phyloP scores from a whole-genome alignment of 768 basidiomycete species.

The Mrakia blollopis region DNA sequence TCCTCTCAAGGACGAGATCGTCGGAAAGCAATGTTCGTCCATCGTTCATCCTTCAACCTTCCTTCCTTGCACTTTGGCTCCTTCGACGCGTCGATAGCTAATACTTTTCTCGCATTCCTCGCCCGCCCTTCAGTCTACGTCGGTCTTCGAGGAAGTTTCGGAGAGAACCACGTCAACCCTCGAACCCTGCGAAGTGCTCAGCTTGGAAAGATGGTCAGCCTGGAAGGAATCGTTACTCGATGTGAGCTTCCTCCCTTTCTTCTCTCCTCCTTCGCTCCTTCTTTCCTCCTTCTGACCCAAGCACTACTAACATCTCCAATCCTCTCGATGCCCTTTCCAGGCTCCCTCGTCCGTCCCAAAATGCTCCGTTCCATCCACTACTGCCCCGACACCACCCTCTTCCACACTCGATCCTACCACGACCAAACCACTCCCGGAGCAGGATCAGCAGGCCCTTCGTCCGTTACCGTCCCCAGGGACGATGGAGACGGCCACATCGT shows the following conservation, averaged over 20 bases:
- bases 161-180: constrained; percentile 95
- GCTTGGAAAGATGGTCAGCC: constrained; percentile 90
- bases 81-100: not conserved
- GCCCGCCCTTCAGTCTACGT: constrained; percentile 54
- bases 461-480: constrained; percentile 69
- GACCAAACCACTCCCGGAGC: constrained; percentile 71
- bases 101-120: not conserved
- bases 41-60: not conserved
- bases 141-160: constrained; percentile 92
- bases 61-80: not conserved
- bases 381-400: constrained; percentile 76
- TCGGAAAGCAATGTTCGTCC: constrained; percentile 59
- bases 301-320: not conserved
- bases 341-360: constrained; percentile 92
- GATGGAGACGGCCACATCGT: constrained; percentile 84
- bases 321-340: constrained; percentile 36
- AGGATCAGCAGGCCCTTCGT: constrained; percentile 55
- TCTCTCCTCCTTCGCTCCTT: not conserved
- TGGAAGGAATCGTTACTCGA: constrained; percentile 96
- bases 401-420: constrained; percentile 84
- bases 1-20: constrained; percentile 71
- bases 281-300: too few species aligned
- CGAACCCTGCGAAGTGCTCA: constrained; percentile 80
- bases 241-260: constrained; percentile 49
- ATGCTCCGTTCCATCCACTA: constrained; percentile 97